A percentile compares a stretch with the other conserved stretches of the same genome.
Evolutionary conservation across 2,329 filamentous ascomycete genomes (phyloP).

Genomic region (Microsporum audouinii): DNA sequence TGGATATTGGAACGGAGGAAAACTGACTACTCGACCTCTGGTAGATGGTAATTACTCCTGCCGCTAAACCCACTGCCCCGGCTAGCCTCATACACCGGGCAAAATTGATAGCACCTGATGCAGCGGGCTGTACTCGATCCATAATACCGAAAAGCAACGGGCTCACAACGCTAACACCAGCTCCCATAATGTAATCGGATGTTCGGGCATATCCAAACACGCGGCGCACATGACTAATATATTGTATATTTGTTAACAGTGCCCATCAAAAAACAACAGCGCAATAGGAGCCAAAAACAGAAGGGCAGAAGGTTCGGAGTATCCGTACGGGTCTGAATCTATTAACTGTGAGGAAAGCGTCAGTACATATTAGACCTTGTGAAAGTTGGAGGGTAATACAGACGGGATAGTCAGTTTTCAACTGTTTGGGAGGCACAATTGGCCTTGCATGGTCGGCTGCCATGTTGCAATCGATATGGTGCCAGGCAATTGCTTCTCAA

Average conservation of each 20-base stretch:
- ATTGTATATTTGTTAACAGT: neutral
- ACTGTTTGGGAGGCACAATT: conserved; percentile 62
- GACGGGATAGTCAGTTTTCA: conserved; percentile 79
- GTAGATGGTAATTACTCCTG: conserved; percentile 77
- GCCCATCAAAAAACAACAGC: neutral
- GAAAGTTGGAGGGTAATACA: conserved; percentile 28
- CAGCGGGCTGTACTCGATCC: conserved; percentile 76
- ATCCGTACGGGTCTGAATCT: conserved; percentile 89
- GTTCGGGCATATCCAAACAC: conserved; percentile 77
- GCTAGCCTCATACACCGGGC: conserved; percentile 70
- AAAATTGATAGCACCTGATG: conserved; percentile 72
- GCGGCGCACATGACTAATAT: conserved; percentile 69
- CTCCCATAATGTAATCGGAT: conserved; percentile 68
- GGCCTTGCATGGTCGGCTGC: conserved; percentile 31
- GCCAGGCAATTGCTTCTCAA: conserved; percentile 2
- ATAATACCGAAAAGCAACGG: conserved; percentile 65
- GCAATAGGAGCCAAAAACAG: neutral
- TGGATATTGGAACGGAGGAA: neutral
- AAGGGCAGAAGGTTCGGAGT: conserved; percentile 8
- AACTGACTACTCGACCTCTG: conserved; percentile 69
- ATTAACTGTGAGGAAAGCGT: conserved; percentile 60
- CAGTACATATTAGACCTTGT: conserved; percentile 5
- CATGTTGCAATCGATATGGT: conserved; percentile 20
- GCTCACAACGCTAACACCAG: conserved; percentile 55
- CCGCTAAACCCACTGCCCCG: conserved; percentile 58